Percentiles rank a stretch among this genome's conserved stretches.
These are phyloP conservation scores for Scalesia atractyloides DNA, from an alignment of 129 eudicot species.

Conservation along the genomic window DNA sequence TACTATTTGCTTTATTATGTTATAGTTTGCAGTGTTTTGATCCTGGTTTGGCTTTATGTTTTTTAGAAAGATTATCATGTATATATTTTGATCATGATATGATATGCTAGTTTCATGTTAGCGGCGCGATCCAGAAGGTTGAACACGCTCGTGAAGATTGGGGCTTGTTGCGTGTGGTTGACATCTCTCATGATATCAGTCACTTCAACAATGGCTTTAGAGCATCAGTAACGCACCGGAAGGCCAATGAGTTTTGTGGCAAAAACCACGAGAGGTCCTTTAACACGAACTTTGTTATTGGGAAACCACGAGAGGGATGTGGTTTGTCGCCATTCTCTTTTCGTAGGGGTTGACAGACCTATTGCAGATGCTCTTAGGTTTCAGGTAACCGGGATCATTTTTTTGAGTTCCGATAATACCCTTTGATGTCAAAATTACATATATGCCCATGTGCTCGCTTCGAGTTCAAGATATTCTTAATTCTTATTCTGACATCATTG, in stretches of 20 bases:
- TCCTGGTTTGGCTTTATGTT: conserved; percentile 7
- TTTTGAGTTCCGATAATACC: neutral
- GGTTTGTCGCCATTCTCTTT: too few relatives aligned
- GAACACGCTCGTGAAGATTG: conserved; percentile 15
- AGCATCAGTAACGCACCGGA: too few relatives aligned
- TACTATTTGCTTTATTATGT: conserved; percentile 10
- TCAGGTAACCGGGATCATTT: conserved; percentile 29
- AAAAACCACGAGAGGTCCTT: too few relatives aligned
- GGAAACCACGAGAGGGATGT: too few relatives aligned
- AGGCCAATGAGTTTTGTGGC: too few relatives aligned
- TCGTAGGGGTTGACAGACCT: too few relatives aligned
- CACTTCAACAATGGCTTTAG: too few relatives aligned
- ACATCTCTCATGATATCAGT: neutral
- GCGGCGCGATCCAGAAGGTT: conserved; percentile 12
- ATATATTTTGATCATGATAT: conserved; percentile 11
- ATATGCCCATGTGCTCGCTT: neutral
- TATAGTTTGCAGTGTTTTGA: conserved; percentile 7
- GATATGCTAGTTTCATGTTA: neutral
- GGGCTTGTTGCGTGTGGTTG: conserved; percentile 24
- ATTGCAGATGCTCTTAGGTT: conserved; percentile 6
- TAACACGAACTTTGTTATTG: too few relatives aligned
- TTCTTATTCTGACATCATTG: neutral
- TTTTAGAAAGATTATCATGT: conserved; percentile 16
- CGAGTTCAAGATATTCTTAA: neutral
- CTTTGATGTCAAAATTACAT: neutral